Evolutionary conservation across 805 yeast species (phyloP).

Genomic region (Saccharomycopsis capsularis): DNA sequence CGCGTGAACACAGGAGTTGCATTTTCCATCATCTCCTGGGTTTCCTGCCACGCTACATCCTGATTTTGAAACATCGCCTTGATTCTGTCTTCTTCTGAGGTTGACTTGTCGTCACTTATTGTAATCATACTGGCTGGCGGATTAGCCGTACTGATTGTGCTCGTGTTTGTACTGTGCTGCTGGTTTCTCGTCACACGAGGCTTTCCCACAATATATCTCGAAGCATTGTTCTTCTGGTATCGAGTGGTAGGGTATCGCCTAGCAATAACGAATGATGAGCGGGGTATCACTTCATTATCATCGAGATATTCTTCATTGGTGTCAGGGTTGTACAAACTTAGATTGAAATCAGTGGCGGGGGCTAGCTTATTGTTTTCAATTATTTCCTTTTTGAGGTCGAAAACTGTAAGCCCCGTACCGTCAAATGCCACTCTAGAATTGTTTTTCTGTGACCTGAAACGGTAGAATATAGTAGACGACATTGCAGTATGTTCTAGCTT

Average conservation of each 20-base stretch:
- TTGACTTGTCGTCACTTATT: constrained; percentile 34
- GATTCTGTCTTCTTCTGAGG: constrained; percentile 81
- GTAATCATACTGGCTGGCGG: constrained; percentile 22
- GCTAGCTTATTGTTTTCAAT: constrained; percentile 74
- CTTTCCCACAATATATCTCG: constrained; percentile 38
- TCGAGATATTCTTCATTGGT: constrained; percentile 71
- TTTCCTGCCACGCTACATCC: constrained; percentile 89
- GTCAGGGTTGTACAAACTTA: constrained; percentile 65
- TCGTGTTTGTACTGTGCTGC: constrained; percentile 20
- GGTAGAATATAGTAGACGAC: constrained; percentile 86
- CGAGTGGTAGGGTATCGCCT: constrained; percentile 66
- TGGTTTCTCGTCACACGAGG: constrained; percentile 18
- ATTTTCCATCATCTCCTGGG: constrained; percentile 84
- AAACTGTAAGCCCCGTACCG: constrained; percentile 94
- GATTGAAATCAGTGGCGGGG: constrained; percentile 77
- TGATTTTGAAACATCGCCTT: constrained; percentile 89
- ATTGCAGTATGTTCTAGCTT: too few relatives aligned
- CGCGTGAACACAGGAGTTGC: constrained; percentile 69
- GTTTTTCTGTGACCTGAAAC: constrained; percentile 75
- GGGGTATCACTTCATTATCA: constrained; percentile 84
- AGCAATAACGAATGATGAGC: constrained; percentile 79
- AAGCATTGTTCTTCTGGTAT: constrained; percentile 44
- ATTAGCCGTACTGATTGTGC: constrained; percentile 16
- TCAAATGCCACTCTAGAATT: constrained; percentile 80
- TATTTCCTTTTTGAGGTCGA: constrained; percentile 89